Evolutionary conservation across 768 basidiomycete genomes (phyloP), one percentile per base, ranked within the genome.

Genomic region (Polyporus arcularius): DNA sequence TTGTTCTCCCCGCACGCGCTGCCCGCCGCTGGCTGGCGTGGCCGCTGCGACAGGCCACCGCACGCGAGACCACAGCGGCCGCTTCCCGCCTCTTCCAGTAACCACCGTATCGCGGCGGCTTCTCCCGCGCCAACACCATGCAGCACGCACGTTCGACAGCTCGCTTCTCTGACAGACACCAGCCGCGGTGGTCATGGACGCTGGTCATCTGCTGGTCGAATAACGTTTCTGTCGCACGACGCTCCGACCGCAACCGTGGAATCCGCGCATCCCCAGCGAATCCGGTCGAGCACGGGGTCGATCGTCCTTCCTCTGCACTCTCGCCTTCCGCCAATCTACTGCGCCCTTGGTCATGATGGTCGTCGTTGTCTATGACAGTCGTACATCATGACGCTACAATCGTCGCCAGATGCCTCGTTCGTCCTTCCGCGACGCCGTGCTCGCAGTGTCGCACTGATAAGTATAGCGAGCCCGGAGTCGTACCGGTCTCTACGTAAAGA

Each of bases 71-170:
- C 54, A 10, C 35, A 35, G 35, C 35, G 35, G 11, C 35, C 35
- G 35, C 35, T 32, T 38, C 41, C 30, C 5, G 18, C 11, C 21
- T 42, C 60, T 55, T 18, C 5, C 32, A 46, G 50, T n/a, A n/a
- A 15, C 45, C 26, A 51, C 45, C 39, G 38, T 53, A 39, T 57
- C 55, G 26, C 43, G 55, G 47, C 53, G 14, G 15, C 40, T n/a
- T 40, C 57, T 53, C 21, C 18, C 28, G 51, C 59, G 52, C 57
- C 63, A 49, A 28, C 6, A 45, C 48, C 62, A 32, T 38, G 41
- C 57, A 40, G 53, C 62, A 65, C 64, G 64, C 64, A 65, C 64
- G 64, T 65, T 65, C 59, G 63, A 30, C 45, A 15, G 16, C 26
- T 45, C 54, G 42, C 60, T 57, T 61, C 62, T 47, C 53, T 43